Evolutionary conservation across 305 asterid species (phyloP), one percentile per base, ranked within the genome.

Genomic region (Rubia peregrina): DNA sequence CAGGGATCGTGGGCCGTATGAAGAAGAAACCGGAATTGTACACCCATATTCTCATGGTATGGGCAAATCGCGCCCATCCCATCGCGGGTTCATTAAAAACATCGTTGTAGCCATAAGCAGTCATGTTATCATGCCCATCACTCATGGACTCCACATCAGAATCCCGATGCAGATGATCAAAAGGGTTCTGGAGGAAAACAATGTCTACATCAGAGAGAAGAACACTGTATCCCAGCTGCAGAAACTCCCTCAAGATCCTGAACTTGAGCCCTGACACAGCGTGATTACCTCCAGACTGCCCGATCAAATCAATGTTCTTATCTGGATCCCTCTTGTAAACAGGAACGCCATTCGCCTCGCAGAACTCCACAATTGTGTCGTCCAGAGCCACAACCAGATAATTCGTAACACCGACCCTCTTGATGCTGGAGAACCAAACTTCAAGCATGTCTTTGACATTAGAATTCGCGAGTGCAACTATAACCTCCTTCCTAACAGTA

Each of bases 61-160:
- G 91, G 8, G 91, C 89, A 63, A 82, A 84, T 17, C 89, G 84
- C 5, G 90, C 90, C 96, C 96, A 90, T 17, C 89, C 86, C 95
- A 86, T 85, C 0, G 79, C 73, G 61, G 88, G 84, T 76, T 90
- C 95, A 64, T 86, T 92, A 74, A 80, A 88, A 41, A 90, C 85
- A 67, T 88, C 89, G 30, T 85, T 86, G 78, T 72, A 90, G 12
- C 92, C 95, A 30, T 90, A 88, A 59, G 95, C 95, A 19, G 95
- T 88, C 88, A 80, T 74, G 56, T 88, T 90, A 48, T 77, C 78
- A 74, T 90, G 97, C 48, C 95, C 97, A 77, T 90, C 95, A 9
- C 91, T 73, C 95, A 90, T 90, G n/a, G 96, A 88, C 76, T 90
- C 96, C 76, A 88, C 93, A 71, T 88, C 96, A 19, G 91, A 88